A percentile compares a stretch with the other conserved stretches of the same genome.
Evolutionary conservation across 305 asterid genomes (phyloP).

Genomic region (Withania somnifera): DNA sequence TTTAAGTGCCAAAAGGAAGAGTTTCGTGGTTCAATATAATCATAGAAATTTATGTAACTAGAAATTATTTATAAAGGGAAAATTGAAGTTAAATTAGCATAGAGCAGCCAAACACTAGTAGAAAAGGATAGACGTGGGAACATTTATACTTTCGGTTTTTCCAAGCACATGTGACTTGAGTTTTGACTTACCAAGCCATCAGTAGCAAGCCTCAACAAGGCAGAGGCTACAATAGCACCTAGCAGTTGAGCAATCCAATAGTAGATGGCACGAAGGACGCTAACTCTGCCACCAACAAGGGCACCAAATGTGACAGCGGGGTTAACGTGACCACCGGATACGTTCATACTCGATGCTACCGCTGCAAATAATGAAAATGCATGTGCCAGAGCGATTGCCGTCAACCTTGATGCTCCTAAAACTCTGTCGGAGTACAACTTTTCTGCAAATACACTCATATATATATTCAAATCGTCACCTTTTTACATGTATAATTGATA

Average conservation of each 20-base stretch:
- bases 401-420: slow-evolving; percentile 42
- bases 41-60: too few species aligned
- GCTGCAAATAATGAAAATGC: slow-evolving; percentile 62
- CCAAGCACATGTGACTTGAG: background rate
- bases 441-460: slow-evolving; percentile 18
- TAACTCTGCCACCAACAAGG: slow-evolving; percentile 66
- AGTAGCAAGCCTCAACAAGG: slow-evolving; percentile 48
- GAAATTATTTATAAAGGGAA: too few species aligned
- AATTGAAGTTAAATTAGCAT: too few species aligned
- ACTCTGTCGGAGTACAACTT: slow-evolving; percentile 38
- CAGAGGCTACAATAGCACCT: slow-evolving; percentile 64
- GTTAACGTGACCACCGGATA: slow-evolving; percentile 76
- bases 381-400: slow-evolving; percentile 54
- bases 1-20: too few species aligned
- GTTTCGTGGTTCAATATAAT: too few species aligned
- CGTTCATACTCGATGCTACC: slow-evolving; percentile 73
- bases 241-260: slow-evolving; percentile 84
- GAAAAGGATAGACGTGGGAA: background rate
- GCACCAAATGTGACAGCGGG: slow-evolving; percentile 86
- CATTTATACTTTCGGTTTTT: background rate
- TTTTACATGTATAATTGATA: background rate
- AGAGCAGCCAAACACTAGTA: background rate
- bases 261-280: slow-evolving; percentile 54
- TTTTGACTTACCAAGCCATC: slow-evolving; percentile 43
- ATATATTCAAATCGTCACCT: background rate